These are phyloP conservation scores for Colletotrichum trifolii DNA, from an alignment of 2,329 filamentous ascomycete species.

Conservation along the genomic window DNA sequence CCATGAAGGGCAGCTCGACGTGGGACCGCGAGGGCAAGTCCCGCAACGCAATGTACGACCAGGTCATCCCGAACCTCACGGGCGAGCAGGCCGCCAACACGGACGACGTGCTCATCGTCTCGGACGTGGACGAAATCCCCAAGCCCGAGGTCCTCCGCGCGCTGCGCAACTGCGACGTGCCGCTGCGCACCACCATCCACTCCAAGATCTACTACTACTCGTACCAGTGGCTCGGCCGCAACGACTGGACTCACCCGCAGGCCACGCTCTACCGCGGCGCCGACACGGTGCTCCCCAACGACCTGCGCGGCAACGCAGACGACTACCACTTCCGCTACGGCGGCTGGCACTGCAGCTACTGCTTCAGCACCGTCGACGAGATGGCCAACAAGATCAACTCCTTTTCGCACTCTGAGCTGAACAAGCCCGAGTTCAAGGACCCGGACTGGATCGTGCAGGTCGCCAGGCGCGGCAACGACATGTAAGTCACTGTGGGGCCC, in stretches of 20 bases:
- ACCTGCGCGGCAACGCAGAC: conserved; percentile 62
- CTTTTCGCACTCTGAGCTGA: conserved; percentile 53
- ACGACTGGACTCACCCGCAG: conserved; percentile 68
- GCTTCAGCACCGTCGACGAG: conserved; percentile 66
- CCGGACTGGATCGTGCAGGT: conserved; percentile 51
- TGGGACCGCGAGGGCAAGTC: conserved; percentile 66
- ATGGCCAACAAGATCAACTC: conserved; percentile 64
- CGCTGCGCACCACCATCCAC: conserved; percentile 61
- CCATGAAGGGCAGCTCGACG: conserved; percentile 39
- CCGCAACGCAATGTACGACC: conserved; percentile 67
- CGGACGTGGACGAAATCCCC: conserved; percentile 71
- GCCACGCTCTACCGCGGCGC: conserved; percentile 62
- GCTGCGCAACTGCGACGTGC: conserved; percentile 63
- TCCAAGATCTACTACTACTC: conserved; percentile 68
- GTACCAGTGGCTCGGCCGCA: conserved; percentile 61
- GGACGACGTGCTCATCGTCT: conserved; percentile 68
- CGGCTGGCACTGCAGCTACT: conserved; percentile 72
- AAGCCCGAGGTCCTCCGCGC: conserved; percentile 60
- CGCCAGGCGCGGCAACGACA: conserved; percentile 54
- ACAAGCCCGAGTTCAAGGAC: conserved; percentile 53
- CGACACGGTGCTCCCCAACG: conserved; percentile 63
- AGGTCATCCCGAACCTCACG: conserved; percentile 62
- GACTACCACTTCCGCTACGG: conserved; percentile 56
- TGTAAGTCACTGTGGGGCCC: conserved; percentile 50
- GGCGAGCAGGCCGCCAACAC: conserved; percentile 53